A percentile compares a stretch with the other conserved stretches of the same genome.
phyloP scores from a whole-genome alignment of 805 yeast genomes.

The Pichia exigua region DNA sequence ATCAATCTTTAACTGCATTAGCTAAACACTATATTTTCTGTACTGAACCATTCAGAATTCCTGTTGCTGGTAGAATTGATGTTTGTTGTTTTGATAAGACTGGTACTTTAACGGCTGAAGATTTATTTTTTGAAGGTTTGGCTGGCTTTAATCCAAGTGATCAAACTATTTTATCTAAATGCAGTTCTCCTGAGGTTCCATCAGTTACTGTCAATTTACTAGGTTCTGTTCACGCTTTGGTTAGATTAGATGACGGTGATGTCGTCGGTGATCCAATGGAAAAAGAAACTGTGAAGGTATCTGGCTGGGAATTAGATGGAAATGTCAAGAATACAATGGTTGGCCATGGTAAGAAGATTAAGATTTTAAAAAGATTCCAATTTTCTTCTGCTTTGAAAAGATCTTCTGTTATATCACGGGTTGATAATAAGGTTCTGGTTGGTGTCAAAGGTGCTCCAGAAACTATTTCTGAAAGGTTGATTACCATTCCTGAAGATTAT shows the following conservation, averaged over 20 bases:
- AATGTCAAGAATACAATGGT: constrained; percentile 57
- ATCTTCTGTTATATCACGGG: constrained; percentile 74
- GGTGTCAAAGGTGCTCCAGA: constrained; percentile 98
- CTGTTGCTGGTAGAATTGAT: constrained; percentile 95
- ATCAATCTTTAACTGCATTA: constrained; percentile 79
- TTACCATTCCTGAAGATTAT: constrained; percentile 63
- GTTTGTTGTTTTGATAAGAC: constrained; percentile 98
- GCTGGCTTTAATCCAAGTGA: constrained; percentile 64
- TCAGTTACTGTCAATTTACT: constrained; percentile 59
- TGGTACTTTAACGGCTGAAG: constrained; percentile 97
- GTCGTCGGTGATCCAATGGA: constrained; percentile 99
- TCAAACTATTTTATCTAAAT: constrained; percentile 45
- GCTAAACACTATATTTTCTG: constrained; percentile 86
- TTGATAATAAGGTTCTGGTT: constrained; percentile 50
- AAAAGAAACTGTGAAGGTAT: constrained; percentile 84
- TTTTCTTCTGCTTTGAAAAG: constrained; percentile 94
- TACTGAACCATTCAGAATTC: constrained; percentile 97
- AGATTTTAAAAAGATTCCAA: constrained; percentile 88
- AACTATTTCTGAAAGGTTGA: constrained; percentile 74
- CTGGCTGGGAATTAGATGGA: constrained; percentile 75
- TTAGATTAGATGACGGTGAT: constrained; percentile 90
- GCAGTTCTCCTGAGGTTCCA: constrained; percentile 54
- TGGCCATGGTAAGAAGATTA: constrained; percentile 37
- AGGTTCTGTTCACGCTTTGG: constrained; percentile 96
- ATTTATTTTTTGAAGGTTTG: constrained; percentile 89